Evolutionary conservation across 202 grass and related monocot species (phyloP), one percentile per base, ranked within the genome.

Genomic region (Setaria italica): DNA sequence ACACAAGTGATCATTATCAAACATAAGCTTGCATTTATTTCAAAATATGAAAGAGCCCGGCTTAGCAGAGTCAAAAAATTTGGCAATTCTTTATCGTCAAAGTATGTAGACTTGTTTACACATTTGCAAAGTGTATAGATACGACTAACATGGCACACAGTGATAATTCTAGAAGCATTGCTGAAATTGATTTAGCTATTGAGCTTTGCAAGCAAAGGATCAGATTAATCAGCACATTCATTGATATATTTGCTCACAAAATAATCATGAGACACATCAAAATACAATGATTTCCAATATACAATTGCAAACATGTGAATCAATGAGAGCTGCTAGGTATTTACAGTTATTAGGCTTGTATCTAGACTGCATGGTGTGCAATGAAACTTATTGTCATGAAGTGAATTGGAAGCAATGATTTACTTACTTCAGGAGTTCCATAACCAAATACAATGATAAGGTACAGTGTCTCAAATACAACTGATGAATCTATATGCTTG

Each of bases 401-500:
- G 55, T 12, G 1, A 60, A 79, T 68, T 79, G 70, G 15, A 90
- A 48, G 43, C 39, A 78, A 90, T 53, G 32, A 41, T 59, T 72
- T 78, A 79, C 90, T 99, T 94, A 99, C 97, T 90, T 97, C 97
- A 83, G 92, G 70, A 67, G 92, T 94, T 83, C 92, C 94, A 84
- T 97, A 87, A 76, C 94, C 94, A 81, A 92, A 97, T 46, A 84
- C 57, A 58, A 94, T 93, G 82, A 97, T 91, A 83, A 99, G 87
- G 83, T 94, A 97, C 8, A 99, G 78, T 78, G 97, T 99, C 78
- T 96, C 97, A 37, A 96, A 99, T 80, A 99, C 91, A 87, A 96
- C 87, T 62, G 90, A 94, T 49, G 92, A 92, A 85, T 99, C 94
- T 50, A 99, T 93, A 87, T 91, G 92, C 85, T 94, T 86, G 69